Evolutionary conservation across 495 filamentous ascomycete species (phyloP).

Genomic region (Lichina pygmaea): DNA sequence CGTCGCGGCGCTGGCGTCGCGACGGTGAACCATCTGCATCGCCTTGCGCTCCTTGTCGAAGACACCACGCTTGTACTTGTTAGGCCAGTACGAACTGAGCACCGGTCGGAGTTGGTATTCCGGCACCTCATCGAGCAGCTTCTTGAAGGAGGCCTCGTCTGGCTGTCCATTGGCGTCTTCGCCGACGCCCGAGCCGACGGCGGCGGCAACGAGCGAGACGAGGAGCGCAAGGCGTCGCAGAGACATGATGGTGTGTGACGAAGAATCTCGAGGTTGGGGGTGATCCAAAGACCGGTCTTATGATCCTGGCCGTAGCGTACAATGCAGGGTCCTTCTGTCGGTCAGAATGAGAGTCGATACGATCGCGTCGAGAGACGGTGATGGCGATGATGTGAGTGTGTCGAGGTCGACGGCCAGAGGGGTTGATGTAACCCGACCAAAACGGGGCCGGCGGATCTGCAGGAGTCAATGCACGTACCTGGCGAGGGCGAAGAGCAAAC

Average conservation of each 20-base stretch:
- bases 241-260: no score
- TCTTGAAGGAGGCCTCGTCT: constrained; percentile 8
- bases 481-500: background rate
- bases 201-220: no score
- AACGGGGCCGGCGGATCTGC: background rate
- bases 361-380: background rate
- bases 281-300: no score
- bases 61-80: constrained; percentile 19
- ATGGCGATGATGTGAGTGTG: background rate
- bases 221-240: no score
- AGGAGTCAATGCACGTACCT: no score
- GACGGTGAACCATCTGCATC: constrained; percentile 15
- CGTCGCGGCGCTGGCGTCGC: constrained; percentile 17
- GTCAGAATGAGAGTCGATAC: background rate
- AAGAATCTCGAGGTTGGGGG: no score
- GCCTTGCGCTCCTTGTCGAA: constrained; percentile 16
- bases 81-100: constrained; percentile 13
- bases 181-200: no score
- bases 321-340: background rate
- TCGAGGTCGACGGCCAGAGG: background rate
- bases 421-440: background rate
- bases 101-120: constrained; percentile 15
- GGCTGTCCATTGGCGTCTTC: background rate
- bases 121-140: constrained; percentile 15
- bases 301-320: no score